Evolutionary conservation across 352 stramenopile species (phyloP), one percentile per base, ranked within the genome.

Genomic region (Globisporangium acanthophoron): DNA sequence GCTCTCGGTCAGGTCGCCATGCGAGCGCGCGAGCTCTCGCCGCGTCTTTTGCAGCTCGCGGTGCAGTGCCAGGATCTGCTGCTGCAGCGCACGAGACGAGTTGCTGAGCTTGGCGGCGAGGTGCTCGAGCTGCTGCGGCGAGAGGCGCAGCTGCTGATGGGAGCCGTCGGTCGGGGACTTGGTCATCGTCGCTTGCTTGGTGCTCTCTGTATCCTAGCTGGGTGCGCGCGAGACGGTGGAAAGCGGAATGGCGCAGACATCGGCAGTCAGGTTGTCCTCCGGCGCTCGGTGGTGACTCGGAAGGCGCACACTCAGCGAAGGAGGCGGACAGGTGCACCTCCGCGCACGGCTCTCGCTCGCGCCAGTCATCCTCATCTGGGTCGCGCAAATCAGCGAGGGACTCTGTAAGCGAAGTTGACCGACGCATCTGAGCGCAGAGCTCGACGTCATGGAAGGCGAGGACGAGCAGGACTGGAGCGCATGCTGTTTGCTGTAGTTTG

Each of bases 1-100:
- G 20, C 74, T 78, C 45, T 89, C 79, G 31, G 67, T 66, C 53
- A 86, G 67, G 60, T 89, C 79, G 41, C 72, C 69, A 46, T 76
- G 69, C 53, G 79, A 80, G 53, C 65, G 71, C 44, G 56, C 56
- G 58, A 89, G 63, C 18, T 77, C 74, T 37, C 62, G 50, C 35
- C 73, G 65, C 18, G 74, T 75, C 39, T 47, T 47, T 11, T 44
- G 53, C 8, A 89, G 47, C 41, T 87, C 68, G 18, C 60, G 54
- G 1, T 69, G 65, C 24, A 86, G 50, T 27, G 64, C 56, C 1
- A 58, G 52, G 51, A 87, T 71, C 52, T 85, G 73, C 52, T 65
- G 62, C 39, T 69, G 66, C 13, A 87, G 64, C 13, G 73, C 58
- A 3, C 67, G 65, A 16, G 72, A 78, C 52, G 78, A 79, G 9